These are phyloP conservation scores for Saccharomycopsis selenospora DNA, from an alignment of 805 yeast species.

Conservation along the genomic window DNA sequence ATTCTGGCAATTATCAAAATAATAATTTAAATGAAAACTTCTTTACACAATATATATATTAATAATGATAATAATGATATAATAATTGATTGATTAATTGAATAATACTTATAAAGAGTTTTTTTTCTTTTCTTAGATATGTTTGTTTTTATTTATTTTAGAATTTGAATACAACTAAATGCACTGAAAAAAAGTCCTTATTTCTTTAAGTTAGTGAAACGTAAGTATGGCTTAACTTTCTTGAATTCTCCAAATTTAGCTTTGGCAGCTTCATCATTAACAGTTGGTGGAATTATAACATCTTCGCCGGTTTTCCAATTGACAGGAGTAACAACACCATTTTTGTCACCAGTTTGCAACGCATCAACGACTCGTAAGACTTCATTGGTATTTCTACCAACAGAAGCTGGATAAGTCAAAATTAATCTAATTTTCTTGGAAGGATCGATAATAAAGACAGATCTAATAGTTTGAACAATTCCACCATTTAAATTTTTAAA, in stretches of 20 bases:
- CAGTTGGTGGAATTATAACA: constrained; percentile 85
- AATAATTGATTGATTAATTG: no score
- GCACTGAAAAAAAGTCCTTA: no score
- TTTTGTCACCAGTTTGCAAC: constrained; percentile 74
- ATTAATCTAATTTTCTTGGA: constrained; percentile 79
- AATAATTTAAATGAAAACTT: background rate
- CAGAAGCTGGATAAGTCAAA: constrained; percentile 85
- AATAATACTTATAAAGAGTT: background rate
- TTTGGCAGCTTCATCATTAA: constrained; percentile 70
- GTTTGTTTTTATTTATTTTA: background rate
- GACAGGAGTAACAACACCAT: constrained; percentile 84
- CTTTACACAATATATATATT: no score
- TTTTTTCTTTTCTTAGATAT: background rate
- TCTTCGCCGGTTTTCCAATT: constrained; percentile 89
- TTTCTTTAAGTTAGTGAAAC: constrained; percentile 43
- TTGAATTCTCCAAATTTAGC: constrained; percentile 80
- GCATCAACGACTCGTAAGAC: constrained; percentile 87
- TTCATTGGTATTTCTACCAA: constrained; percentile 91
- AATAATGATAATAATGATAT: no score
- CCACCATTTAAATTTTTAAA: constrained; percentile 68
- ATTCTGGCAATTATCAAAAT: constrained; percentile 41
- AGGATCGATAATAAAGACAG: constrained; percentile 89
- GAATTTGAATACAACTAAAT: no score
- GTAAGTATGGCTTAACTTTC: constrained; percentile 85
- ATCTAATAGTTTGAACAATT: constrained; percentile 80